Conservation (phyloP, 148 eudicot genomes). For the Chenopodium formosanum region DNA sequence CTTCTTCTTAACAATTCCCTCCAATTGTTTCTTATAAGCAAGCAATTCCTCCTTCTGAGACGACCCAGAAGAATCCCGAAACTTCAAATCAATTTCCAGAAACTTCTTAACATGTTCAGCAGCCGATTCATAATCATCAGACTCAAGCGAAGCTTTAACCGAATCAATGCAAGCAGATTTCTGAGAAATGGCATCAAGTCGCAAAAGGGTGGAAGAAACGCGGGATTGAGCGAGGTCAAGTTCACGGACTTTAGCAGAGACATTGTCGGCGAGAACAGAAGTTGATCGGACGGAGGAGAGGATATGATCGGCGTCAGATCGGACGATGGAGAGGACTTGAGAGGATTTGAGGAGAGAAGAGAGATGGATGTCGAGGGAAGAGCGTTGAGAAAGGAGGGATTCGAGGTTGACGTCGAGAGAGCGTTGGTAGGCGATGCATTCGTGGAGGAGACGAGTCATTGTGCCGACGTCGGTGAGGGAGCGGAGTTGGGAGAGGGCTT, state of each 20-base stretch:
- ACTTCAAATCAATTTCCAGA: constrained; percentile 65
- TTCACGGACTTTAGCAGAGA: constrained; percentile 77
- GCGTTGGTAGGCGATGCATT: constrained; percentile 86
- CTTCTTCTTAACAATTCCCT: constrained; percentile 57
- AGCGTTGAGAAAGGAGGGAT: constrained; percentile 56
- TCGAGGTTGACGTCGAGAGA: constrained; percentile 62
- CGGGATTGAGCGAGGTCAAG: constrained; percentile 90
- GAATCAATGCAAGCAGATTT: constrained; percentile 62
- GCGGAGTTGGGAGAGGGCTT: constrained; percentile 49
- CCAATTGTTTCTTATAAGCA: constrained; percentile 62
- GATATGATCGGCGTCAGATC: constrained; percentile 56
- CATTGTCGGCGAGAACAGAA: constrained; percentile 67
- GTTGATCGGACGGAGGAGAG: constrained; percentile 73
- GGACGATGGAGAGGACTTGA: constrained; percentile 52
- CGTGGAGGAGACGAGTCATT: constrained; percentile 87
- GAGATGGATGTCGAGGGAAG: constrained; percentile 68
- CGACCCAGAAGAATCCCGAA: constrained; percentile 38
- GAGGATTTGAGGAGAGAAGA: constrained; percentile 56
- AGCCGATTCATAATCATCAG: constrained; percentile 70
- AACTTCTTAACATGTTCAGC: constrained; percentile 56
- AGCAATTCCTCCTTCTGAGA: constrained; percentile 70
- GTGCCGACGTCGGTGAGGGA: constrained; percentile 77
- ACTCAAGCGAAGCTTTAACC: constrained; percentile 48
- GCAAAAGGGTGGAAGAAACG: constrained; percentile 59
- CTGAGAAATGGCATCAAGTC: constrained; percentile 72